Evolutionary conservation across 2,329 filamentous ascomycete species (phyloP).

Genomic region (Neofusicoccum ribis): DNA sequence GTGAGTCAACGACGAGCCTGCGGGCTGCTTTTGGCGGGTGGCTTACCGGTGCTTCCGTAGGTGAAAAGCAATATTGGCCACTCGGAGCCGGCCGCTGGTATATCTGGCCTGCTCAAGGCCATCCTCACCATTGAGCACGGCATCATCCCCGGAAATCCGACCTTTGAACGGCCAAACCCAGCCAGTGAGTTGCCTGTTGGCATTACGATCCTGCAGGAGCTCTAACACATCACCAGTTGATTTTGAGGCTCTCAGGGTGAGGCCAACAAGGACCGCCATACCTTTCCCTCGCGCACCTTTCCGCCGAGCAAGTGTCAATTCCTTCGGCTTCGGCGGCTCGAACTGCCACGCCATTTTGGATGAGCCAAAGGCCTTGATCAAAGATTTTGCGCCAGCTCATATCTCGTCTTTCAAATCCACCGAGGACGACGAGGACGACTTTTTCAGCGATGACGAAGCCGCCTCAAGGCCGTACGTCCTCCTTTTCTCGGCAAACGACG

Average conservation of each 20-base stretch:
- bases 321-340: slow-evolving; percentile 29
- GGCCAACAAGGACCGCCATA: not conserved
- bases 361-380: not conserved
- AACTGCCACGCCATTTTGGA: slow-evolving; percentile 31
- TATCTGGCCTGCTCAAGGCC: slow-evolving; percentile 32
- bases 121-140: slow-evolving; percentile 29
- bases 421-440: slow-evolving; percentile 1
- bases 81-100: slow-evolving; percentile 29
- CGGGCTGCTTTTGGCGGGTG: too few relatives aligned
- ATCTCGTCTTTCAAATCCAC: slow-evolving; percentile 9
- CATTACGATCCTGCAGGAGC: too few relatives aligned
- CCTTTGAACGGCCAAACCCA: slow-evolving; percentile 9
- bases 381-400: not conserved
- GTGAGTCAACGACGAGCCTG: slow-evolving; percentile 22
- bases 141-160: slow-evolving; percentile 26
- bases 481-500: slow-evolving; percentile 21
- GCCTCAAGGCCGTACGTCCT: not conserved
- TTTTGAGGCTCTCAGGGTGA: slow-evolving; percentile 2
- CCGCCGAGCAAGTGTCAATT: slow-evolving; percentile 26
- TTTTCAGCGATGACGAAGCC: slow-evolving; percentile 16
- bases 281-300: slow-evolving; percentile 23
- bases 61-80: slow-evolving; percentile 37
- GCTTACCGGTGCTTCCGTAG: not conserved
- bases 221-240: not conserved
- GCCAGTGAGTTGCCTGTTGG: not conserved